A percentile compares a stretch with the other conserved stretches of the same genome.
phyloP scores from a whole-genome alignment of 345 rosid species.

The Bruguiera parviflora region DNA sequence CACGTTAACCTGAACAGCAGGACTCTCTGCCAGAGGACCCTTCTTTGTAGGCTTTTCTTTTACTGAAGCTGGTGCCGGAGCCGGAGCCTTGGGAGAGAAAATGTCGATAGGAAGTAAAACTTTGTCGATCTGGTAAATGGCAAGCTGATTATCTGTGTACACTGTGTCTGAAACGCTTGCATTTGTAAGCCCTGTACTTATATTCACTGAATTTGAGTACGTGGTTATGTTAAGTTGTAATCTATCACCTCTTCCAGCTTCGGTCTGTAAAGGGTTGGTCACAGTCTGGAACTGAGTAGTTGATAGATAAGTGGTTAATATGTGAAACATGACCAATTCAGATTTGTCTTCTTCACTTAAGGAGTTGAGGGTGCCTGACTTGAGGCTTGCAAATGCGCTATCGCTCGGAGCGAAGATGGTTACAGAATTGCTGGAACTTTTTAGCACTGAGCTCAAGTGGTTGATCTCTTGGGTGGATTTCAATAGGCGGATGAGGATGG shows the following conservation, averaged over 20 bases:
- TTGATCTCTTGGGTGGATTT: constrained; percentile 17
- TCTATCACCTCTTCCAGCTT: constrained; percentile 6
- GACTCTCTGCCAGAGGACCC: no score
- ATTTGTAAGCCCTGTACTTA: no score
- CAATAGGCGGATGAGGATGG: constrained; percentile 15
- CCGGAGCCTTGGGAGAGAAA: no score
- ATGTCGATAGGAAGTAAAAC: no score
- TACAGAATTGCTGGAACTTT: constrained; percentile 10
- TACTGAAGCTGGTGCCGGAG: no score
- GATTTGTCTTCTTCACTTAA: constrained; percentile 9
- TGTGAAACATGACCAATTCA: constrained; percentile 11
- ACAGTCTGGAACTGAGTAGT: constrained; percentile 6
- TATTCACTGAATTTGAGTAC: no score
- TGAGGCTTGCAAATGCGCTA: constrained; percentile 16
- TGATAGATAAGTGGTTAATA: background rate
- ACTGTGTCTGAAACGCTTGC: no score
- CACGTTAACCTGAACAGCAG: no score
- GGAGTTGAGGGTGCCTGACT: constrained; percentile 12
- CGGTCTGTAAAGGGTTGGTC: constrained; percentile 8
- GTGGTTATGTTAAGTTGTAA: background rate
- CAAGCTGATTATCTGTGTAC: no score
- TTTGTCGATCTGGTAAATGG: no score
- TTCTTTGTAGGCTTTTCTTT: no score
- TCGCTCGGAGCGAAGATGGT: constrained; percentile 22
- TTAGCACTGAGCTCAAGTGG: constrained; percentile 16